Percentiles rank a stretch among this genome's conserved stretches.
These are phyloP conservation scores for Ogataea thermomethanolica DNA, from an alignment of 805 yeast genomes.

Conservation along the genomic window DNA sequence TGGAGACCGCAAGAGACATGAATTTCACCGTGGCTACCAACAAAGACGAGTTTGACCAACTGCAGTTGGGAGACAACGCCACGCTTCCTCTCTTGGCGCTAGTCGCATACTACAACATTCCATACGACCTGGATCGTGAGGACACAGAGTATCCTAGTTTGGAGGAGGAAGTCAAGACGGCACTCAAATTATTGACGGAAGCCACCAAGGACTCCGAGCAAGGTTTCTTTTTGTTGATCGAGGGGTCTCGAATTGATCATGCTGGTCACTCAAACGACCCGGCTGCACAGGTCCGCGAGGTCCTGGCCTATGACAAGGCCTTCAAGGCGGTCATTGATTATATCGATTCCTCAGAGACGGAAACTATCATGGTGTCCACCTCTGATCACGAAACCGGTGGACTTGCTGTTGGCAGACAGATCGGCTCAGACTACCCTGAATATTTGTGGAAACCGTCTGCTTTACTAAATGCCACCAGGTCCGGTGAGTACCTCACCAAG, in stretches of 20 bases:
- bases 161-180: slow-evolving; percentile 73
- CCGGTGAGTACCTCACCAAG: slow-evolving; percentile 65
- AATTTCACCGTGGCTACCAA: slow-evolving; percentile 68
- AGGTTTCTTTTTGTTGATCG: slow-evolving; percentile 84
- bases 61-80: slow-evolving; percentile 58
- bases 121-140: slow-evolving; percentile 79
- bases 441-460: slow-evolving; percentile 85
- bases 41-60: slow-evolving; percentile 54
- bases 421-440: slow-evolving; percentile 68
- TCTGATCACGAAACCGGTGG: slow-evolving; percentile 98
- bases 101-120: slow-evolving; percentile 73
- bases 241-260: slow-evolving; percentile 93
- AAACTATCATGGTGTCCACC: slow-evolving; percentile 75
- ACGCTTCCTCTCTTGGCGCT: slow-evolving; percentile 73
- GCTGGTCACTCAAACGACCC: slow-evolving; percentile 95
- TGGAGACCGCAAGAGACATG: slow-evolving; percentile 53
- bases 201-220: slow-evolving; percentile 71
- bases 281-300: slow-evolving; percentile 90
- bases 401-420: slow-evolving; percentile 79
- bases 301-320: slow-evolving; percentile 80
- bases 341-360: slow-evolving; percentile 64
- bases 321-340: slow-evolving; percentile 70
- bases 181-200: slow-evolving; percentile 60
- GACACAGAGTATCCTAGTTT: slow-evolving; percentile 63
- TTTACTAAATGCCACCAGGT: slow-evolving; percentile 62